Evolutionary conservation across 306 rosid genomes (phyloP), one percentile per base, ranked within the genome.

Genomic region (Bauhinia variegata): DNA sequence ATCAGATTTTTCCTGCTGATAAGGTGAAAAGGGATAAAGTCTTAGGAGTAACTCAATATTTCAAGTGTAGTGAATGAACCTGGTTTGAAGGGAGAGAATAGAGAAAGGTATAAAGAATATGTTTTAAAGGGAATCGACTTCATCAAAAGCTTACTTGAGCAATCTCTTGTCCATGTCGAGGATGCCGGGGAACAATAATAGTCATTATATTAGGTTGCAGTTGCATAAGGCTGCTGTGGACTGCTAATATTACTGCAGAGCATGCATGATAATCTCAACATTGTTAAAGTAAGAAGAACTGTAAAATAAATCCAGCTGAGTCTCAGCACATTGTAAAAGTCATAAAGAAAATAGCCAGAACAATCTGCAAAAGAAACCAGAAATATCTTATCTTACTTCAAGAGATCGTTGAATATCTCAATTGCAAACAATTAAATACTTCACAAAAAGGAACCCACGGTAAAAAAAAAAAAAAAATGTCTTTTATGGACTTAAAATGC

Each of bases 171-270:
- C 96, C 98, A 72, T 89, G 85, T 28, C 54, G 78, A 46, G 96
- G 93, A 86, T 86, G 83, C 51, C 91, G 89, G 59, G 96, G 96
- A 39, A 84, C 96, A 76, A 93, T 82, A 60, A 93, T 79, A 41
- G 89, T 93, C 71, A 93, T 34, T 61, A 88, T 51, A 71, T 84
- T 71, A 31, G 97, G 89, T 69, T 67, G 84, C 34, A 68, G 68
- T 81, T 80, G 82, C 72, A 55, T 68, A 73, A 89, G 95, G 60
- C 73, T 78, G 65, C 54, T 48, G 71, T 93, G 98, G 76, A 80
- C 88, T 77, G 67, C 81, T 73, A 86, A 78, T 74, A 87, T 86
- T 46, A 87, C 96, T 89, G 98, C 83, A 87, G 71, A 56, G 77
- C 37, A 33, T 55, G 39, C 43, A 68, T 33, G 64, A 58, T 32